A percentile compares a stretch with the other conserved stretches of the same genome.
Evolutionary conservation across 2,329 filamentous ascomycete genomes (phyloP).

Genomic region (Apiospora kogelbergensis): DNA sequence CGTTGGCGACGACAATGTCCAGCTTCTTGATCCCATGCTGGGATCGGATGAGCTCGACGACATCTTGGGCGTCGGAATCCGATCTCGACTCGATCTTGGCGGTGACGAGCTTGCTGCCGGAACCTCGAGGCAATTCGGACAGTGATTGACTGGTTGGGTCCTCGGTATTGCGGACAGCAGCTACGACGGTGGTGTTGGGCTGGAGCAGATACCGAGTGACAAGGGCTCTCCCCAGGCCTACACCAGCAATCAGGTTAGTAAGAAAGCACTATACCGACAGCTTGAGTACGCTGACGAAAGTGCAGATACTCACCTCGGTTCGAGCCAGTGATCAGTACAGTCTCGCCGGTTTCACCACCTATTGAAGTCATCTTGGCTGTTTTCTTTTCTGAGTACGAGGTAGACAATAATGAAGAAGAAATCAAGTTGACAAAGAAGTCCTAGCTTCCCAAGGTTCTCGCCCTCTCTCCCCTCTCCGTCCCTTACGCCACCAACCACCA

Average conservation of each 20-base stretch:
- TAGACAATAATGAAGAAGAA: too few relatives aligned
- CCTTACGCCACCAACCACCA: too few relatives aligned
- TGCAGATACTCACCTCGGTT: slow-evolving; percentile 21
- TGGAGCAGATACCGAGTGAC: slow-evolving; percentile 35
- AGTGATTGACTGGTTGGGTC: slow-evolving; percentile 20
- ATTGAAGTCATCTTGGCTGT: not conserved
- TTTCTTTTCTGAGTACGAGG: not conserved
- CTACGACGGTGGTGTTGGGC: slow-evolving; percentile 48
- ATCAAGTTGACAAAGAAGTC: too few relatives aligned
- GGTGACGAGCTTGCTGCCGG: slow-evolving; percentile 30
- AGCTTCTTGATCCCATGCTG: slow-evolving; percentile 34
- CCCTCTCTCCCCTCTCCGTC: too few relatives aligned
- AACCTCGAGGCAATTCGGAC: slow-evolving; percentile 27
- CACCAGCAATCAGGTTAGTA: not conserved
- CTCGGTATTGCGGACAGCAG: slow-evolving; percentile 24
- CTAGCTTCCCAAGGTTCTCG: too few relatives aligned
- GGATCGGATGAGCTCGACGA: slow-evolving; percentile 26
- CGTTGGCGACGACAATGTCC: slow-evolving; percentile 47
- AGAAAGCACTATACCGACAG: too few relatives aligned
- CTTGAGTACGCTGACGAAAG: not conserved
- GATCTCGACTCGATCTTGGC: slow-evolving; percentile 36
- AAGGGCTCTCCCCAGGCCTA: slow-evolving; percentile 23
- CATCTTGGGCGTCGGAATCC: slow-evolving; percentile 27
- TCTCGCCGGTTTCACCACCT: not conserved
- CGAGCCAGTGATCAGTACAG: slow-evolving; percentile 15